Base-by-base conservation (phyloP, 192 early-diverging fungal species). In the Backusella luteola region DNA sequence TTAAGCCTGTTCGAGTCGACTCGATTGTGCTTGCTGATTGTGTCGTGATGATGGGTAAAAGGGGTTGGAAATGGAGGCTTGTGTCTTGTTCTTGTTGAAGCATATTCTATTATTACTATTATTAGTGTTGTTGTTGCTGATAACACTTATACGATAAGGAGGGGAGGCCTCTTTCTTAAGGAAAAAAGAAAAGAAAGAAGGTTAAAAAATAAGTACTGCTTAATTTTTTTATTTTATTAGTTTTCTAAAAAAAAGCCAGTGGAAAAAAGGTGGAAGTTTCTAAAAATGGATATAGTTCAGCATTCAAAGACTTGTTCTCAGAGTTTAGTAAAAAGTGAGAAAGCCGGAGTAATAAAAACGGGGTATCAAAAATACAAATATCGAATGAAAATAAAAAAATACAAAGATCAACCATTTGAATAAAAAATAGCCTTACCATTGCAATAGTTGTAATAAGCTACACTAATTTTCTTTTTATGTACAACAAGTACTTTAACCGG, bases 21-120 rank as follows among this genome's bases (percentile, higher is more conserved):
- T 29, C 56, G 9, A 63, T 63, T 14, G 56, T 63, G 23, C 56
- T 63, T 26, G 56, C 56, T 63, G 56, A 63, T 63, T 63, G 56
- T 12, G 56, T 63, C 12, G 56, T 63, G 56, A 63, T 63, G 56
- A 63, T 29, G 11, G 56, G 56, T 63, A 63, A 63, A 63, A 63
- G 56, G 21, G 56, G 56, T 63, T 63, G 23, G 56, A 63, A 9
- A 26, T 63, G 26, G 23, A 63, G 9, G 12, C 23, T 29, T 14
- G 8, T 9, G 9, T 29, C 56, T 63, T 29, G 56, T 12, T 29
- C 26, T 63, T 63, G 56, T 26, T 63, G 56, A 29, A 63, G 23
- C 56, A 63, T 63, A n/a, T 19, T 49, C 15, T 49, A n/a, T 17
- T 49, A n/a, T 49, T 49, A 11, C 0, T 49, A n/a, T 3, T 6